A percentile compares a stretch with the other conserved stretches of the same genome.
These are phyloP conservation scores for Gossypium trilobum DNA, from an alignment of 441 rosid species.

Conservation along the genomic window DNA sequence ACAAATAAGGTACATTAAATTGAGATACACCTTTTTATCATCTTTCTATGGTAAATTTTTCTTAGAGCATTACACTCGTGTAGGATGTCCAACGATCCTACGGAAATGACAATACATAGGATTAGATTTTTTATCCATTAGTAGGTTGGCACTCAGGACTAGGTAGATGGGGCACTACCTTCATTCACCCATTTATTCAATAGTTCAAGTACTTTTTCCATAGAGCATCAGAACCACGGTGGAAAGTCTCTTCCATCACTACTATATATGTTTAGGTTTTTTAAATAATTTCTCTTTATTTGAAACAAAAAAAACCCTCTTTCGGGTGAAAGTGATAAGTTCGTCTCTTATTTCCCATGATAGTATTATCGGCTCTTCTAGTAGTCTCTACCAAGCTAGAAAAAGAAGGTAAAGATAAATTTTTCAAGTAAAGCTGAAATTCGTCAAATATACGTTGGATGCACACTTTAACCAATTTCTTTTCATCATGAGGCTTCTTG, in stretches of 20 bases:
- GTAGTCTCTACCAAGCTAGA: neutral
- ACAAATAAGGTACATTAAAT: no score
- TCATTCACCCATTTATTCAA: neutral
- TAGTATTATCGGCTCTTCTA: neutral
- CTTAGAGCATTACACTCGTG: neutral
- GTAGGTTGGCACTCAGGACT: neutral
- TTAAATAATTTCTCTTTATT: no score
- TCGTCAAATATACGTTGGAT: neutral
- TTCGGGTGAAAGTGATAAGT: neutral
- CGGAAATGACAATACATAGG: no score
- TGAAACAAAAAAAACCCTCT: neutral
- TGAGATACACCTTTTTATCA: no score
- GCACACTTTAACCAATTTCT: no score
- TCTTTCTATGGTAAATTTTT: no score
- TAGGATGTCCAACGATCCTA: neutral
- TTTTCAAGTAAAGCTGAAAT: no score
- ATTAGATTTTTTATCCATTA: neutral
- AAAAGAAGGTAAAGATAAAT: no score
- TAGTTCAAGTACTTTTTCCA: neutral
- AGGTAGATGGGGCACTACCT: neutral
- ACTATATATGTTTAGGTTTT: neutral
- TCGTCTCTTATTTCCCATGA: neutral
- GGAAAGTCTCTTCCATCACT: neutral
- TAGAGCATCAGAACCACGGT: neutral
- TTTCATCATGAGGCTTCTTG: no score